Evolutionary conservation across 192 early-diverging fungal genomes (phyloP).

Genomic region (Coemansia sp.): DNA sequence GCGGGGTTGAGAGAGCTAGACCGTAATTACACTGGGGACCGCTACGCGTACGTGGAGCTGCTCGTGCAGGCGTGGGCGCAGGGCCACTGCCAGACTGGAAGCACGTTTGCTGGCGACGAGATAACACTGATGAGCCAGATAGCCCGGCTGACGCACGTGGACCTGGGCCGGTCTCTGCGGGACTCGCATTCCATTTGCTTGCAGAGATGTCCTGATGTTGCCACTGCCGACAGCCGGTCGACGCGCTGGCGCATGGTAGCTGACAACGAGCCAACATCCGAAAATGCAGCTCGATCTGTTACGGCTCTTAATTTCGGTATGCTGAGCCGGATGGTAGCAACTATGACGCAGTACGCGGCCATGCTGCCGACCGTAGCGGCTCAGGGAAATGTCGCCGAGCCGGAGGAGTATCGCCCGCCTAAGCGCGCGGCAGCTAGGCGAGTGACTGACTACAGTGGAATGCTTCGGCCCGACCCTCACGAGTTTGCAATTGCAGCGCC

Average conservation of each 20-base stretch:
- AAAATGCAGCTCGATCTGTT: not conserved
- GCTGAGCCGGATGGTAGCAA: not conserved
- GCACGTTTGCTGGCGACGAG: not conserved
- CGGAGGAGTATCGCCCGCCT: not conserved
- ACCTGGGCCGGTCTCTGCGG: not conserved
- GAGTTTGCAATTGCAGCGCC: not conserved
- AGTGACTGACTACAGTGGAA: not conserved
- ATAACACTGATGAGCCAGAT: constrained; percentile 1
- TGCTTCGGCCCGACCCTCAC: not conserved
- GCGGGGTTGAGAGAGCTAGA: not conserved
- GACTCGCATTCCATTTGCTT: not conserved
- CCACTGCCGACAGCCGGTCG: not conserved
- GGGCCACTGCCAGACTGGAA: not conserved
- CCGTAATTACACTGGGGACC: not conserved
- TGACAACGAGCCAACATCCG: not conserved
- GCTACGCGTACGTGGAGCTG: not conserved
- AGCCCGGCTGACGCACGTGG: not conserved
- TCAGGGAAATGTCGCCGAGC: not conserved
- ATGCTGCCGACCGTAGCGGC: not conserved
- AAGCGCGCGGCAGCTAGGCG: not conserved
- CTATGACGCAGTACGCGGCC: constrained; percentile 4
- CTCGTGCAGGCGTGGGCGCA: constrained; percentile 1
- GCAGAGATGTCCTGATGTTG: not conserved
- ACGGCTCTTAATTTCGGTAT: not conserved
- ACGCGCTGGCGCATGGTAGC: not conserved